Evolutionary conservation across 768 basidiomycete genomes (phyloP), one percentile per base, ranked within the genome.

Genomic region (Russula sp.): DNA sequence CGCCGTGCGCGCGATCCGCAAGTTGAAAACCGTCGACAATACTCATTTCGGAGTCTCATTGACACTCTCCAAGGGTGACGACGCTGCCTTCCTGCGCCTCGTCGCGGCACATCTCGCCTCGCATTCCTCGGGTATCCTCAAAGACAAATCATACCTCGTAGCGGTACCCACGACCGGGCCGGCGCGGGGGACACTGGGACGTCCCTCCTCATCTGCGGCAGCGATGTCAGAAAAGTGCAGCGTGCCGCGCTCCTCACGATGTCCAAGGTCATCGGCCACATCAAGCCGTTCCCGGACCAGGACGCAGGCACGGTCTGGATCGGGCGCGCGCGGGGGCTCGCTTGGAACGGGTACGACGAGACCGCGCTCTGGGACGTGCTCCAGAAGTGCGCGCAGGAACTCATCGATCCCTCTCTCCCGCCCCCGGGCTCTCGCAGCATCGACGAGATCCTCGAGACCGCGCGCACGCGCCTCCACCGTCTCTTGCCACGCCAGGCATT

Each of bases 351-450:
- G 0, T 86, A 84, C 69, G 89, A 91, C 70, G 82, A 81, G 50
- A 77, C 79, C 3, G 86, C 88, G 47, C 76, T 91, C 3, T 84
- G 83, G 84, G 87, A 89, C 66, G 82, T 86, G 53, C 75, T 89
- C n/a, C 78, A 78, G 50, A 89, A 89, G 71, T 80, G 84, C 3
- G 79, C 83, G 1, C 75, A 79, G 16, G 70, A 75, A 10, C 84
- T 85, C 16, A 80, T 86, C 50, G 83, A 89, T 66, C 86, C 87
- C 0, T 76, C 81, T 3, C 62, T 70, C 0, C 83, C 88, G 6
- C 90, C 89, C 0, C 81, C 85, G 0, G 86, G 87, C 39, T 86
- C 88, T 2, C 76, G 77, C 58, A 77, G 82, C 39, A 83, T 88
- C 64, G 78, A 79, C 37, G 75, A 83, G 58, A 77, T 88, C 1